Percentiles rank a stretch among this genome's conserved stretches.
phyloP scores from a whole-genome alignment of 2,329 filamentous ascomycete species.

The Diaporthe velutina region DNA sequence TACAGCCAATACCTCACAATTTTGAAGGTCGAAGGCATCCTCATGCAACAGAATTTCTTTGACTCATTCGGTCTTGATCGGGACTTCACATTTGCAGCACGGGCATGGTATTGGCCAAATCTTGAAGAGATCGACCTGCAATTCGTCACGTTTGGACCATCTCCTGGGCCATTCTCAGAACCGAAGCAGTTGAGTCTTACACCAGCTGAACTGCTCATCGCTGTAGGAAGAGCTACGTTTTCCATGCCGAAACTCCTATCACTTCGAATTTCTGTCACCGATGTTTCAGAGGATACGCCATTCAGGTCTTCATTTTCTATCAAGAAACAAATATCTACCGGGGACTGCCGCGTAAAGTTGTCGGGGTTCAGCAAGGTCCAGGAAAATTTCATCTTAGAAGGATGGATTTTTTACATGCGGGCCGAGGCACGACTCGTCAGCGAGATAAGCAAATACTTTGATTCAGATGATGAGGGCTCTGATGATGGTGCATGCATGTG shows the following conservation, averaged over 20 bases:
- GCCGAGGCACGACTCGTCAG: background rate
- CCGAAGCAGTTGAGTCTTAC: background rate
- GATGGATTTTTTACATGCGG: background rate
- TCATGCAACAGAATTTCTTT: too few species aligned
- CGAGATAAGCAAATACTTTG: background rate
- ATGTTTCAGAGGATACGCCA: too few species aligned
- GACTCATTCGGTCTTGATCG: background rate
- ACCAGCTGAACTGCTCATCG: background rate
- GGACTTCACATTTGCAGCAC: background rate
- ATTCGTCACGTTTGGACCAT: too few species aligned
- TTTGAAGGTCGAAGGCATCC: background rate
- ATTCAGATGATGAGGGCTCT: too few species aligned
- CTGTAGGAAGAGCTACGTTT: background rate
- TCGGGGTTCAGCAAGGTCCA: background rate
- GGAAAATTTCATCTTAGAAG: background rate
- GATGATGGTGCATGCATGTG: too few species aligned
- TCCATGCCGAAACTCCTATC: background rate
- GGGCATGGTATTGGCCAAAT: background rate
- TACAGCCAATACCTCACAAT: background rate
- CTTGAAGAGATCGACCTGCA: background rate
- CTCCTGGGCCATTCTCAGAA: too few species aligned
- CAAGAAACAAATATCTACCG: too few species aligned
- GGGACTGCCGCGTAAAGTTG: too few species aligned
- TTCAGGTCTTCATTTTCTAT: too few species aligned
- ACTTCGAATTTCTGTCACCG: too few species aligned